phyloP scores from a whole-genome alignment of 2,329 filamentous ascomycete genomes.

The Aspergillus ustus region DNA sequence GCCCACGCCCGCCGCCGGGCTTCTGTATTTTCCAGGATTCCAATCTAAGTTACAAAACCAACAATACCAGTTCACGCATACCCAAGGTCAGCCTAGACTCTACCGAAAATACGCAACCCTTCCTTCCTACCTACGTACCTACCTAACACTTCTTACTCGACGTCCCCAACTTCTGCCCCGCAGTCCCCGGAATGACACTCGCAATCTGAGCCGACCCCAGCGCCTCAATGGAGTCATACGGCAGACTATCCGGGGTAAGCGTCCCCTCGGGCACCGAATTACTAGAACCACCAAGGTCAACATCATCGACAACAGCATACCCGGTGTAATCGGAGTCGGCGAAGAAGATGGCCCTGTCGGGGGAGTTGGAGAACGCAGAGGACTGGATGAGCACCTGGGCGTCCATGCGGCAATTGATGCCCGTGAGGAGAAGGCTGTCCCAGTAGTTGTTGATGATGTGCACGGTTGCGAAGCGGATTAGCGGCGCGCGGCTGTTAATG shows the following conservation, averaged over 20 bases:
- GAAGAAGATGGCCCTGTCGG: slow-evolving; percentile 52
- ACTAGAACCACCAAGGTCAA: slow-evolving; percentile 52
- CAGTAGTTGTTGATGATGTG: slow-evolving; percentile 64
- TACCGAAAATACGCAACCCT: neutral
- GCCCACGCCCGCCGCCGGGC: too few relatives aligned
- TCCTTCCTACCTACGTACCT: neutral
- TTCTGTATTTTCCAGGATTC: too few relatives aligned
- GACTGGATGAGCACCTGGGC: slow-evolving; percentile 66
- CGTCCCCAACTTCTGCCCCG: slow-evolving; percentile 32
- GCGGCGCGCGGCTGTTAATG: slow-evolving; percentile 66
- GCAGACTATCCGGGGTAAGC: slow-evolving; percentile 57
- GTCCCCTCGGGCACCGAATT: slow-evolving; percentile 58
- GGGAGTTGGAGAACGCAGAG: slow-evolving; percentile 53
- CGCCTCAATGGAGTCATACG: slow-evolving; percentile 48
- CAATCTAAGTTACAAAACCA: too few relatives aligned
- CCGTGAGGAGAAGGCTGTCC: slow-evolving; percentile 48
- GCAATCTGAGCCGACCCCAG: slow-evolving; percentile 56
- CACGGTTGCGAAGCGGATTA: slow-evolving; percentile 68
- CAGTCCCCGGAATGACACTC: slow-evolving; percentile 45
- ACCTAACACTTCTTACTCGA: neutral
- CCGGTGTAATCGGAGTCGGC: slow-evolving; percentile 46
- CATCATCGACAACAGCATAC: slow-evolving; percentile 47
- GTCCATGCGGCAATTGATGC: slow-evolving; percentile 61
- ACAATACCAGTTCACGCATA: too few relatives aligned
- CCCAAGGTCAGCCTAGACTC: neutral